Evolutionary conservation across 2,329 filamentous ascomycete species (phyloP).

Genomic region (Hansfordia pulvinata): DNA sequence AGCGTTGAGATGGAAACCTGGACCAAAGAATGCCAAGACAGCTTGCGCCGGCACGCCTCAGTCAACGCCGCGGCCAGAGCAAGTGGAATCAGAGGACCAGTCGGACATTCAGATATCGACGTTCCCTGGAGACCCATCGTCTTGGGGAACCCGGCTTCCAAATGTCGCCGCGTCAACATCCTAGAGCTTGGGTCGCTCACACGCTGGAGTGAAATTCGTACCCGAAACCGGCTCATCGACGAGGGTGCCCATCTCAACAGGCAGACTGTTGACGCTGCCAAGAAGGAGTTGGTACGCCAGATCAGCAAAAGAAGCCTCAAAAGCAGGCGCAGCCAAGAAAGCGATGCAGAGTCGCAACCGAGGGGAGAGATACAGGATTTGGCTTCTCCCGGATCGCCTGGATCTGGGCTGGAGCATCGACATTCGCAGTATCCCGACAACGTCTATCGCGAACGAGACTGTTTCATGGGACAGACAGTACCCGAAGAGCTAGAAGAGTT

Average conservation of each 20-base stretch:
- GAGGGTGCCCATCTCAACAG: slow-evolving; percentile 20
- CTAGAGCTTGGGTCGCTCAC: slow-evolving; percentile 56
- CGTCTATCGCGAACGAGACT: slow-evolving; percentile 17
- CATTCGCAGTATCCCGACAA: slow-evolving; percentile 8
- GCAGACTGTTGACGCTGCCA: slow-evolving; percentile 17
- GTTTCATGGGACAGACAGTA: slow-evolving; percentile 22
- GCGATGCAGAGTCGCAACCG: slow-evolving; percentile 12
- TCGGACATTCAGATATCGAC: slow-evolving; percentile 11
- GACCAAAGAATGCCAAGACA: slow-evolving; percentile 33
- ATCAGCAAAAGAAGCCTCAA: slow-evolving; percentile 18
- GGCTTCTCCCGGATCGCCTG: slow-evolving; percentile 5
- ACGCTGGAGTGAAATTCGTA: slow-evolving; percentile 60
- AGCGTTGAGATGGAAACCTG: slow-evolving; percentile 38
- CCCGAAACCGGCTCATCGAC: slow-evolving; percentile 43
- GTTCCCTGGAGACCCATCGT: slow-evolving; percentile 53
- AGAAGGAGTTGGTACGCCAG: slow-evolving; percentile 17
- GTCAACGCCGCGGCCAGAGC: slow-evolving; percentile 18
- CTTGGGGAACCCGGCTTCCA: slow-evolving; percentile 58
- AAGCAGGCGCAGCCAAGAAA: slow-evolving; percentile 15
- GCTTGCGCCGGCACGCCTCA: slow-evolving; percentile 28
- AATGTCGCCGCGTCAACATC: slow-evolving; percentile 55
- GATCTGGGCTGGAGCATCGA: slow-evolving; percentile 9
- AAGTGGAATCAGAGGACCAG: no score
- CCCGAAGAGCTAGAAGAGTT: slow-evolving; percentile 17
- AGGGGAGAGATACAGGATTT: slow-evolving; percentile 6